Percentiles rank a stretch among this genome's conserved stretches.
Conservation (phyloP, 2,329 filamentous ascomycete species). For the Ramichloridium luteum region DNA sequence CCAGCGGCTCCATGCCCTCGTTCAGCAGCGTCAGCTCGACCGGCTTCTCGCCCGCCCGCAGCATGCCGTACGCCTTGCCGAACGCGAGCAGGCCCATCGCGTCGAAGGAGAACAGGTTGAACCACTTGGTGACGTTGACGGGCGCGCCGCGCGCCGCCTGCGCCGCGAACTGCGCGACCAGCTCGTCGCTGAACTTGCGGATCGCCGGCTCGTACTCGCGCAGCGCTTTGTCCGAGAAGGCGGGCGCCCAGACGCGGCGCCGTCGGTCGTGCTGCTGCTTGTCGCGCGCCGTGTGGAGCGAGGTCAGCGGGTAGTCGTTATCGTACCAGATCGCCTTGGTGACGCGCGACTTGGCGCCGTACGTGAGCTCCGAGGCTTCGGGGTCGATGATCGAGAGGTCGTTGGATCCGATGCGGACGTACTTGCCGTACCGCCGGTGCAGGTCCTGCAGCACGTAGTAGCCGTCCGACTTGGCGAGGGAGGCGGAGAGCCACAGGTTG, state of each 20-base stretch:
- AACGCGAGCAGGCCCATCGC: slow-evolving; percentile 37
- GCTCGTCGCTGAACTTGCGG: slow-evolving; percentile 25
- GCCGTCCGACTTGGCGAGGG: slow-evolving; percentile 19
- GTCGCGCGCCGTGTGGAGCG: slow-evolving; percentile 30
- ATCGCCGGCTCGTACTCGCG: slow-evolving; percentile 32
- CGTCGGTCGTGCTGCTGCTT: slow-evolving; percentile 28
- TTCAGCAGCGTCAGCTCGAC: slow-evolving; percentile 29
- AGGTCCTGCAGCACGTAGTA: slow-evolving; percentile 21
- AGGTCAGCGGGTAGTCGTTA: slow-evolving; percentile 21
- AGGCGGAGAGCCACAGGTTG: slow-evolving; percentile 21
- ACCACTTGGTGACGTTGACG: slow-evolving; percentile 30
- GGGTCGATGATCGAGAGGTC: slow-evolving; percentile 28
- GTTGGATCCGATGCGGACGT: slow-evolving; percentile 27
- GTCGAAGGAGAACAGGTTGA: slow-evolving; percentile 34
- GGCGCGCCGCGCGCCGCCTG: slow-evolving; percentile 17
- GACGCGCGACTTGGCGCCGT: slow-evolving; percentile 29
- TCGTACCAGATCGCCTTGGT: slow-evolving; percentile 34
- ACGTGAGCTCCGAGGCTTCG: slow-evolving; percentile 27
- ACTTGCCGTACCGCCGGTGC: slow-evolving; percentile 26
- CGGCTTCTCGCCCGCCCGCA: slow-evolving; percentile 24
- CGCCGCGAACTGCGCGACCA: slow-evolving; percentile 24
- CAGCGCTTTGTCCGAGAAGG: slow-evolving; percentile 31
- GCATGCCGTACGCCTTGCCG: slow-evolving; percentile 30
- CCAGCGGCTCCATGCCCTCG: slow-evolving; percentile 23
- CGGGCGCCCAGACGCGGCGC: slow-evolving; percentile 30